Evolutionary conservation across 371 early-diverging fungal genomes (phyloP).

Genomic region (Rhizomucor pusillus): DNA sequence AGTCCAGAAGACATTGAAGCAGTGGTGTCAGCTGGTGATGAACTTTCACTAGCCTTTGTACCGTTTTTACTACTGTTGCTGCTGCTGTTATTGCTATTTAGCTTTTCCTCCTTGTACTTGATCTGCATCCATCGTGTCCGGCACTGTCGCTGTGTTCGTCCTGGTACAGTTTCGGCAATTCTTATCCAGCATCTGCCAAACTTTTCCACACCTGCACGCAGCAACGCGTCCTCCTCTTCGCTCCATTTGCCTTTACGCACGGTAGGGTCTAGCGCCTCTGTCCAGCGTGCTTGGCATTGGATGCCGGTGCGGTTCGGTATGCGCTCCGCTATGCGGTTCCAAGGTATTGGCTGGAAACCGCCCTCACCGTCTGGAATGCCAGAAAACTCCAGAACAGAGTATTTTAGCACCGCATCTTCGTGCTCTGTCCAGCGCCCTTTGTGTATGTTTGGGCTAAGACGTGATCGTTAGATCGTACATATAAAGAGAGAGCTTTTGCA

Average conservation of each 20-base stretch:
- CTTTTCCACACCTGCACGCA: slow-evolving; percentile 49
- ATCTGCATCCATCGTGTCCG: slow-evolving; percentile 70
- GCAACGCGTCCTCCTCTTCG: slow-evolving; percentile 56
- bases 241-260: slow-evolving; percentile 72
- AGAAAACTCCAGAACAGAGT: slow-evolving; percentile 48
- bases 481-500: not conserved
- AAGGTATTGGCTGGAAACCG: slow-evolving; percentile 53
- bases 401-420: slow-evolving; percentile 55
- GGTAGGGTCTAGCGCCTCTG: slow-evolving; percentile 70
- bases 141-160: slow-evolving; percentile 73
- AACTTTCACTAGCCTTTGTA: not conserved
- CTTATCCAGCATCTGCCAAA: slow-evolving; percentile 72
- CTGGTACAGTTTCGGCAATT: slow-evolving; percentile 64
- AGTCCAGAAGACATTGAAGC: not conserved
- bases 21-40: not conserved
- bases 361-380: slow-evolving; percentile 47
- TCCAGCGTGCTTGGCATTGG: slow-evolving; percentile 77
- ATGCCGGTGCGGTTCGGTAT: slow-evolving; percentile 65
- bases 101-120: slow-evolving; percentile 43
- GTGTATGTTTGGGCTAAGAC: slow-evolving; percentile 51
- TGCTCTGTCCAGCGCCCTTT: slow-evolving; percentile 70
- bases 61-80: slow-evolving; percentile 3
- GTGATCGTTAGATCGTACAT: not conserved
- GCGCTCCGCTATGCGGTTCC: slow-evolving; percentile 55
- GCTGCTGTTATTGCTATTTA: slow-evolving; percentile 20